These are phyloP conservation scores for Dillenia suffruticosa DNA, from an alignment of 164 flowering plant species.

Conservation along the genomic window DNA sequence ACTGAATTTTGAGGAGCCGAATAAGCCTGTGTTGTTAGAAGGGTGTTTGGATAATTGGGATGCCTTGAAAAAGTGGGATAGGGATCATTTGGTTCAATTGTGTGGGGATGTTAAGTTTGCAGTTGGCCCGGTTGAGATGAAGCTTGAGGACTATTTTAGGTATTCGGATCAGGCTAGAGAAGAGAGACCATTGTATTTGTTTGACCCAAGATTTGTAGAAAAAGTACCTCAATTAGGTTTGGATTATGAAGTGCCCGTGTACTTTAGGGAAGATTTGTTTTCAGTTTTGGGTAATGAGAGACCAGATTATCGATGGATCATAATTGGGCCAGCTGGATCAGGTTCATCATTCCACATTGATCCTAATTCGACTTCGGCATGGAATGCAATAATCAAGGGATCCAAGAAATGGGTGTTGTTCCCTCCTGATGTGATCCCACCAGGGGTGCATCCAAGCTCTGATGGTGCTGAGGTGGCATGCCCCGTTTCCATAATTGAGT, in stretches of 20 bases:
- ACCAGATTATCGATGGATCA: slow-evolving; percentile 94
- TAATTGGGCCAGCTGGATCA: slow-evolving; percentile 87
- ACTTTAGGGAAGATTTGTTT: slow-evolving; percentile 88
- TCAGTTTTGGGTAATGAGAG: slow-evolving; percentile 81
- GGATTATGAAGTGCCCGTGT: slow-evolving; percentile 80
- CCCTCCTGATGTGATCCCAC: slow-evolving; percentile 91
- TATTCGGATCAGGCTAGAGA: slow-evolving; percentile 80
- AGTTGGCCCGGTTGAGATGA: slow-evolving; percentile 91
- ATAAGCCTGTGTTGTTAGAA: slow-evolving; percentile 88
- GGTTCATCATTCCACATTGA: slow-evolving; percentile 92
- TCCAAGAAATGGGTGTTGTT: slow-evolving; percentile 96
- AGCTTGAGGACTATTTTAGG: slow-evolving; percentile 62
- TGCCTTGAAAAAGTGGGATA: slow-evolving; percentile 79
- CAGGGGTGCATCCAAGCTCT: slow-evolving; percentile 96
- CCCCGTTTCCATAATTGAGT: slow-evolving; percentile 92
- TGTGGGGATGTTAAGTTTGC: slow-evolving; percentile 66
- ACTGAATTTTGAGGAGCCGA: slow-evolving; percentile 68
- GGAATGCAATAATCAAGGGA: slow-evolving; percentile 95
- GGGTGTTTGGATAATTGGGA: slow-evolving; percentile 86
- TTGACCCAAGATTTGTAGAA: slow-evolving; percentile 89
- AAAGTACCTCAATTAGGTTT: slow-evolving; percentile 69
- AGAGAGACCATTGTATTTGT: slow-evolving; percentile 90
- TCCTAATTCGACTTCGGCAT: slow-evolving; percentile 98
- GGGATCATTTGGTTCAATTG: slow-evolving; percentile 51
- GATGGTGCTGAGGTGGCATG: slow-evolving; percentile 99